These are phyloP conservation scores for Clonostachys solani DNA, from an alignment of 2,329 filamentous ascomycete species.

Conservation along the genomic window DNA sequence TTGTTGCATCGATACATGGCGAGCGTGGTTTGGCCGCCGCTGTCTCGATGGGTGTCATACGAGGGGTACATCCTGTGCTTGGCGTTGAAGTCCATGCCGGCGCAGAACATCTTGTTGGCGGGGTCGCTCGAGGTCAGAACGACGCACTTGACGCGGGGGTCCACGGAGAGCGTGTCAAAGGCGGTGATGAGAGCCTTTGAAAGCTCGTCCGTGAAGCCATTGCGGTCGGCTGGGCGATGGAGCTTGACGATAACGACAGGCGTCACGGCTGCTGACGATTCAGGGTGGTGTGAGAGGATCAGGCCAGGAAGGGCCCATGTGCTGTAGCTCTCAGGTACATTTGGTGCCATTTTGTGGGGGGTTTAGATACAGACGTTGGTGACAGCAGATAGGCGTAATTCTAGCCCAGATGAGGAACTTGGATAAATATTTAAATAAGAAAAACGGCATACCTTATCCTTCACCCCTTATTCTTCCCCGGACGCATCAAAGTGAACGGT, in stretches of 20 bases:
- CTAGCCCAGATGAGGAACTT: too few species aligned
- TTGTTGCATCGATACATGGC: slow-evolving; percentile 54
- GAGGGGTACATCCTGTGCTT: slow-evolving; percentile 12
- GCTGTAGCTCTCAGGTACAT: slow-evolving; percentile 30
- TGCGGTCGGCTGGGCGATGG: slow-evolving; percentile 60
- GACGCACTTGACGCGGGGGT: slow-evolving; percentile 49
- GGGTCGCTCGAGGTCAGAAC: slow-evolving; percentile 49
- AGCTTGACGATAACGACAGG: slow-evolving; percentile 60
- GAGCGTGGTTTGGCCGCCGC: slow-evolving; percentile 48
- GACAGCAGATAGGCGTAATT: too few species aligned
- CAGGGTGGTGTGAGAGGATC: slow-evolving; percentile 42
- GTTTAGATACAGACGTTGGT: too few species aligned
- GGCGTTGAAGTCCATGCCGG: slow-evolving; percentile 50
- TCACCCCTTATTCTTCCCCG: too few species aligned
- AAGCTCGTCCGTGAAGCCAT: slow-evolving; percentile 67
- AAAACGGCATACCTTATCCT: too few species aligned
- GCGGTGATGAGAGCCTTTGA: slow-evolving; percentile 53
- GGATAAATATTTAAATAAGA: too few species aligned
- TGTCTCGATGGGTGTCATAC: slow-evolving; percentile 34
- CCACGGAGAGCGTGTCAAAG: slow-evolving; percentile 43
- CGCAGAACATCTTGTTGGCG: slow-evolving; percentile 48
- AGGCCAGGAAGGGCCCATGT: slow-evolving; percentile 35
- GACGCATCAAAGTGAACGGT: too few species aligned
- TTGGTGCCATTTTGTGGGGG: background rate
- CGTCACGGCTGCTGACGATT: slow-evolving; percentile 48